Evolutionary conservation across 306 rosid genomes (phyloP).

Genomic region (Begonia loranthoides): DNA sequence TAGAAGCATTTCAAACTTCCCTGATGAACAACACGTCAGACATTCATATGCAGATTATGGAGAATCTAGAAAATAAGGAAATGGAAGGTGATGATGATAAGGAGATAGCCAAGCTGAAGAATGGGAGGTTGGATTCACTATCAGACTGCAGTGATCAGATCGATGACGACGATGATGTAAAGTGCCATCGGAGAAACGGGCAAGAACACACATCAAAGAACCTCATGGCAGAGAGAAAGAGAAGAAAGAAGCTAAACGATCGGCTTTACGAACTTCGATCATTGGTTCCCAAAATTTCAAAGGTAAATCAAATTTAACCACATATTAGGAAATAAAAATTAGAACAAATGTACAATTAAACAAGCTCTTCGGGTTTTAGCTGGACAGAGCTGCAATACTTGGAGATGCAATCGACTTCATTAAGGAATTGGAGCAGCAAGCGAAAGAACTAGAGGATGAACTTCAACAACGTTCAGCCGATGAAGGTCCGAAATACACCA

Average conservation of each 20-base stretch:
- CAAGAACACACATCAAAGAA: slow-evolving; percentile 71
- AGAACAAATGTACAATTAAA: too few species aligned
- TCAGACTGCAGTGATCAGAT: slow-evolving; percentile 87
- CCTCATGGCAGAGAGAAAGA: slow-evolving; percentile 74
- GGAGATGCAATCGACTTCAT: slow-evolving; percentile 85
- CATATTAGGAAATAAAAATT: too few species aligned
- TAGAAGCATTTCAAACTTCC: slow-evolving; percentile 24
- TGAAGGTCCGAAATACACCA: slow-evolving; percentile 26
- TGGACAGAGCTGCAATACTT: slow-evolving; percentile 82
- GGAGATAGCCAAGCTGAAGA: slow-evolving; percentile 30
- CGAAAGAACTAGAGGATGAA: slow-evolving; percentile 69
- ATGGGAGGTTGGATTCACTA: slow-evolving; percentile 45
- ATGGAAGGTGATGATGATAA: slow-evolving; percentile 33
- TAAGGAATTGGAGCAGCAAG: slow-evolving; percentile 65
- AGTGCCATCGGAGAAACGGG: slow-evolving; percentile 50
- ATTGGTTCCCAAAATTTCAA: background rate
- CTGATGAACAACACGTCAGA: slow-evolving; percentile 18
- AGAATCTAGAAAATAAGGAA: slow-evolving; percentile 30
- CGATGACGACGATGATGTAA: slow-evolving; percentile 72
- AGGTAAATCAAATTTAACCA: background rate
- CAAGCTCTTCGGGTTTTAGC: slow-evolving; percentile 16
- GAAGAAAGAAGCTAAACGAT: slow-evolving; percentile 92
- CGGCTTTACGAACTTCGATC: slow-evolving; percentile 31
- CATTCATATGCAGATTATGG: slow-evolving; percentile 20
- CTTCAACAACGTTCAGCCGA: slow-evolving; percentile 65